phyloP scores from a whole-genome alignment of 768 basidiomycete species.

The Boletus insuetus region DNA sequence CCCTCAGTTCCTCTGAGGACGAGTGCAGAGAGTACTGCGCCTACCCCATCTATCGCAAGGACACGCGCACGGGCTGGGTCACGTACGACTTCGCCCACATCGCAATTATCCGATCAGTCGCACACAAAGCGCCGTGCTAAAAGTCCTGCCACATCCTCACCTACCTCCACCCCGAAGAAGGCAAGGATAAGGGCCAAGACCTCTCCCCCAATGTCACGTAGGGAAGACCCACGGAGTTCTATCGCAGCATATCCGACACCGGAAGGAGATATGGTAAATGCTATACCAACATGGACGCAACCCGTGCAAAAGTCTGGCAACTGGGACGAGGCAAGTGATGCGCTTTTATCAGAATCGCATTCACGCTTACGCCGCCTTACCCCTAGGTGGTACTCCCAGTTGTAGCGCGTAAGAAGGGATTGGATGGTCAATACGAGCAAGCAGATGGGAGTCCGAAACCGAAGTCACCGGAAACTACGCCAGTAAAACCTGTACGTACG shows the following conservation, averaged over 20 bases:
- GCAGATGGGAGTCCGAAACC: slow-evolving; percentile 67
- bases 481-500: slow-evolving; percentile 56
- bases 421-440: slow-evolving; percentile 66
- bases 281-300: slow-evolving; percentile 82
- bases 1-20: slow-evolving; percentile 38
- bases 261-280: slow-evolving; percentile 56
- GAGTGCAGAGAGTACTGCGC: slow-evolving; percentile 41
- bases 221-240: slow-evolving; percentile 50
- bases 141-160: slow-evolving; percentile 43
- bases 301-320: slow-evolving; percentile 65
- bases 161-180: slow-evolving; percentile 40
- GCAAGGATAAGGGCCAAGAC: slow-evolving; percentile 36
- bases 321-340: slow-evolving; percentile 73
- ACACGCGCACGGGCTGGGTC: slow-evolving; percentile 19
- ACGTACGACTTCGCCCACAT: slow-evolving; percentile 31
- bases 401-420: slow-evolving; percentile 78
- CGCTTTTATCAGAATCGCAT: not conserved
- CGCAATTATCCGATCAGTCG: slow-evolving; percentile 28
- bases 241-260: slow-evolving; percentile 70
- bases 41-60: slow-evolving; percentile 34
- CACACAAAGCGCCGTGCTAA: slow-evolving; percentile 45
- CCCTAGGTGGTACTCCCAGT: slow-evolving; percentile 79
- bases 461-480: slow-evolving; percentile 36
- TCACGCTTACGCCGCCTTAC: slow-evolving; percentile 4
- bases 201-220: slow-evolving; percentile 31